Evolutionary conservation across 2,329 filamentous ascomycete genomes (phyloP).

Genomic region (Dactylonectria macrodidyma): DNA sequence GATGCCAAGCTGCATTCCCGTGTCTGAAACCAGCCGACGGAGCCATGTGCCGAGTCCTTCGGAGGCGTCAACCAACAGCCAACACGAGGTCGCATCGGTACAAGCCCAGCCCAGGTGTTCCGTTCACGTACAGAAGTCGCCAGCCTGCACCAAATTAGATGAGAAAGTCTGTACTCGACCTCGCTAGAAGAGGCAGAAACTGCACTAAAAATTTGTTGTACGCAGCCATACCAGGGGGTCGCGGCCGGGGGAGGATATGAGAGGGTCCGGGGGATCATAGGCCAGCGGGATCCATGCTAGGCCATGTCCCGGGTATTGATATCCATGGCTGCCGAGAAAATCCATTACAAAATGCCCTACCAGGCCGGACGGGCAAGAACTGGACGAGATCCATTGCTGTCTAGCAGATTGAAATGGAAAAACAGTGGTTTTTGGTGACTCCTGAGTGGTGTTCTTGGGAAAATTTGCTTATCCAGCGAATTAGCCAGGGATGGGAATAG

Average conservation of each 20-base stretch:
- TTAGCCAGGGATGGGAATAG: conserved; percentile 11
- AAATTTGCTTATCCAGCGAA: conserved; percentile 9
- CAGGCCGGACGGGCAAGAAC: neutral
- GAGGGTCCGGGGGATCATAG: conserved; percentile 7
- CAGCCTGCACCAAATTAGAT: conserved; percentile 1
- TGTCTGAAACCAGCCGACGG: conserved; percentile 10
- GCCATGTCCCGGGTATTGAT: conserved; percentile 6
- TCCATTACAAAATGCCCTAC: conserved; percentile 1
- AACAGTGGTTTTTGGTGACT: neutral
- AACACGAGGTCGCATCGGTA: conserved; percentile 5
- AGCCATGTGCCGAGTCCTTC: conserved; percentile 3
- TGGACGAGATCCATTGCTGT: neutral
- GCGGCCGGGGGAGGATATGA: too few species aligned
- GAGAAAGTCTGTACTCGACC: neutral
- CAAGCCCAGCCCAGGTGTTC: neutral
- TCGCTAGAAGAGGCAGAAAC: neutral
- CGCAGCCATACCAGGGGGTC: neutral
- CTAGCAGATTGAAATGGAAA: neutral
- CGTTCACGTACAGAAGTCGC: conserved; percentile 8
- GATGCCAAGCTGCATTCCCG: conserved; percentile 10
- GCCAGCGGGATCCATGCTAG: conserved; percentile 18
- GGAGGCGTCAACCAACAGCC: conserved; percentile 12
- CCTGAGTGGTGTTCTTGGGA: neutral
- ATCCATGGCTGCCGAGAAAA: conserved; percentile 17
- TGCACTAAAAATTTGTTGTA: neutral